phyloP scores from a whole-genome alignment of 106 monocot genomes.

The Dioscorea zingiberensis region DNA sequence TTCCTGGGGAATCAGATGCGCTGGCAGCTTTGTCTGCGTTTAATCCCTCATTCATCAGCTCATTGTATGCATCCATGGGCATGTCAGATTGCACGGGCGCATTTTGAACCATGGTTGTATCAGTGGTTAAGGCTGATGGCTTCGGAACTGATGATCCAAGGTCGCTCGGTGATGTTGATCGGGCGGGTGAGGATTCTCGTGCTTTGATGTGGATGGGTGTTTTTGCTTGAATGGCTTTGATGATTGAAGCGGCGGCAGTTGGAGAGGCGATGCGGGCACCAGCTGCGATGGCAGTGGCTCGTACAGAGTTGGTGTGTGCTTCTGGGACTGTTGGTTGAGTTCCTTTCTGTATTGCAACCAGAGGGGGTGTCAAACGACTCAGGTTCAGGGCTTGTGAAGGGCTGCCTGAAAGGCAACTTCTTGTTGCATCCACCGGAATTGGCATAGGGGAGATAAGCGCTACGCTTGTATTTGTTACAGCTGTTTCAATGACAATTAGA shows the following conservation, averaged over 20 bases:
- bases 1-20: no score
- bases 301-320: background rate
- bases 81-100: no score
- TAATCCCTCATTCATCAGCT: background rate
- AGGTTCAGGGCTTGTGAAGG: background rate
- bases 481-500: background rate
- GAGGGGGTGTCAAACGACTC: no score
- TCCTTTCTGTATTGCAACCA: background rate
- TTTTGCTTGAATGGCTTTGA: constrained; percentile 11
- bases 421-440: background rate
- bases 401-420: background rate
- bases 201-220: constrained; percentile 9
- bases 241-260: constrained; percentile 12
- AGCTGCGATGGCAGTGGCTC: constrained; percentile 17
- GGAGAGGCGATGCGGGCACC: constrained; percentile 23
- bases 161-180: no score
- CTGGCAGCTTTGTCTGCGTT: no score
- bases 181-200: background rate
- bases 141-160: no score
- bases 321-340: background rate
- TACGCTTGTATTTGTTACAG: background rate
- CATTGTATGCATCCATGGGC: no score
- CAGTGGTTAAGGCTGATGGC: no score
- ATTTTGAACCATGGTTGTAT: no score
- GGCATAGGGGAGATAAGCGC: background rate